Evolutionary conservation across 805 yeast genomes (phyloP).

Genomic region (Vanderwaltozyma tropicalis): DNA sequence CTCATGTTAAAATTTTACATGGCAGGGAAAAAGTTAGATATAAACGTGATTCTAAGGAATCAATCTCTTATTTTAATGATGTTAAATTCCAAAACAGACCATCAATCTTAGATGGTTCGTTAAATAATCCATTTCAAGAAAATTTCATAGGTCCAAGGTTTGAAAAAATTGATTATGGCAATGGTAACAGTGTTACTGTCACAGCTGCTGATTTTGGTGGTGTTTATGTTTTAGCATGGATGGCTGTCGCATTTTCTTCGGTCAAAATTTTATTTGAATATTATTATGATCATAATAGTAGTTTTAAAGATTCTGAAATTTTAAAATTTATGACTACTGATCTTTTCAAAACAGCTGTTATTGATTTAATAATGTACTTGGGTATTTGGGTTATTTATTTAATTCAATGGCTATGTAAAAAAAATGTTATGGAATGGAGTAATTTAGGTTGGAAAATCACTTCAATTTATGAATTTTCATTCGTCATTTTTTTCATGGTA

Average conservation of each 20-base stretch:
- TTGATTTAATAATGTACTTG: constrained; percentile 69
- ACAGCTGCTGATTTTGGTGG: constrained; percentile 48
- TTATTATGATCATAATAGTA: constrained; percentile 34
- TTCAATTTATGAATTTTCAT: constrained; percentile 44
- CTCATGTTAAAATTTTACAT: constrained; percentile 13
- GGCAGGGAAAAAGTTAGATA: constrained; percentile 16
- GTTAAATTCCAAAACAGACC: constrained; percentile 35
- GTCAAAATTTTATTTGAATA: constrained; percentile 46
- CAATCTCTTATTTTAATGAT: constrained; percentile 46
- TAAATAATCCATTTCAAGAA: constrained; percentile 21
- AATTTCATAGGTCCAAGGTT: constrained; percentile 24
- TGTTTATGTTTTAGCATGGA: constrained; percentile 72
- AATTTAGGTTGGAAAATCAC: constrained; percentile 54
- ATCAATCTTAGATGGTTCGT: constrained; percentile 43
- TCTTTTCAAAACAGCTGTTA: constrained; percentile 53
- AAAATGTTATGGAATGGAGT: constrained; percentile 47
- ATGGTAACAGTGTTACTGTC: constrained; percentile 1
- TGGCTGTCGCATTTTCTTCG: constrained; percentile 46
- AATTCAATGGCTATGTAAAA: constrained; percentile 46
- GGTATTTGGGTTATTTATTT: constrained; percentile 49
- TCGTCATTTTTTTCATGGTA: constrained; percentile 42
- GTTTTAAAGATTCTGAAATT: constrained; percentile 39
- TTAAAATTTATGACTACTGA: constrained; percentile 49
- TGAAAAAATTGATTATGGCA: constrained; percentile 9
- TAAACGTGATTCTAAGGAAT: constrained; percentile 17